Conservation (phyloP, 148 eudicot species). For the Vaccinium myrtillus region DNA sequence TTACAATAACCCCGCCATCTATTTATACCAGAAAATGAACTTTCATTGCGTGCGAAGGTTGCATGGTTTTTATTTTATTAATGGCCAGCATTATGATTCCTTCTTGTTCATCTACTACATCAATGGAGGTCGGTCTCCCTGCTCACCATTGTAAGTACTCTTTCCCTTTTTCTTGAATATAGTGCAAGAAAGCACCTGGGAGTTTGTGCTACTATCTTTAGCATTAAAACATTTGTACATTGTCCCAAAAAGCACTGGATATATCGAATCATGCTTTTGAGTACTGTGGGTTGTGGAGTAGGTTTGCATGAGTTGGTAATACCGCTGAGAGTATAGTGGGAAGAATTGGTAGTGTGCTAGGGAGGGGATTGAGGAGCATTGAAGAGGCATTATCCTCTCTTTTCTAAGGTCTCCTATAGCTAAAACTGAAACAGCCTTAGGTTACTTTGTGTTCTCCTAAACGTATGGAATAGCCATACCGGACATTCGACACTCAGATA, state of each 20-base stretch:
- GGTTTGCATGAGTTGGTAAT: not conserved
- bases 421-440: not conserved
- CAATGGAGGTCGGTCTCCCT: slow-evolving; percentile 92
- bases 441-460: not conserved
- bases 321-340: not conserved
- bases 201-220: not conserved
- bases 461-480: not conserved
- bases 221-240: not conserved
- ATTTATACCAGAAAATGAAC: slow-evolving; percentile 84
- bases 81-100: slow-evolving; percentile 78
- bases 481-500: not conserved
- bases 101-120: slow-evolving; percentile 86
- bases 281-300: not conserved
- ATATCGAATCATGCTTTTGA: not conserved
- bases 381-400: not conserved
- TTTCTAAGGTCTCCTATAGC: not conserved
- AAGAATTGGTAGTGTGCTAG: not conserved
- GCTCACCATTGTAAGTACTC: slow-evolving; percentile 87
- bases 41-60: slow-evolving; percentile 79
- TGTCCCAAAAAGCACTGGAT: not conserved
- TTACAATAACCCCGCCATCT: slow-evolving; percentile 82
- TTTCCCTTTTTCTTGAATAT: not conserved
- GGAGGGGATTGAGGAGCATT: not conserved
- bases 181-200: not conserved
- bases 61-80: slow-evolving; percentile 70